These are phyloP conservation scores for Nematodospora valgi DNA, from an alignment of 805 yeast genomes.

Conservation along the genomic window DNA sequence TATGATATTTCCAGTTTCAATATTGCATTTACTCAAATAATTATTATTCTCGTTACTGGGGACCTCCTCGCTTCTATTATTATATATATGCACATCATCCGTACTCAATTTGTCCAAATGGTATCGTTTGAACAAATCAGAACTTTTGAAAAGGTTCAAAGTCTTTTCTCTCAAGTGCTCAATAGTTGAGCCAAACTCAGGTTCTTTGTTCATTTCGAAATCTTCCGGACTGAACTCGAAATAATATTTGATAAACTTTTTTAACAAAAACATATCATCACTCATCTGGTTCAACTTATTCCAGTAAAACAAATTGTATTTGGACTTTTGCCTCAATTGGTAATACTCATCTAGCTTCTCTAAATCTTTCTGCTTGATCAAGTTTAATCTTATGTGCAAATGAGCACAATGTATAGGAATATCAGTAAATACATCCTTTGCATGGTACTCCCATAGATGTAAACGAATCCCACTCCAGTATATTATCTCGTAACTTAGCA, in stretches of 20 bases:
- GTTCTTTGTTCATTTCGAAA: constrained; percentile 54
- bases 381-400: constrained; percentile 52
- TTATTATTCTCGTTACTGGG: constrained; percentile 16
- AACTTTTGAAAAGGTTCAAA: constrained; percentile 49
- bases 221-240: constrained; percentile 83
- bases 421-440: constrained; percentile 63
- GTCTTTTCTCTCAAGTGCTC: constrained; percentile 57
- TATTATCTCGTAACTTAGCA: constrained; percentile 36
- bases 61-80: constrained; percentile 26
- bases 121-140: constrained; percentile 22
- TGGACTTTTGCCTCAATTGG: constrained; percentile 20
- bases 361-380: constrained; percentile 19
- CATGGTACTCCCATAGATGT: constrained; percentile 47
- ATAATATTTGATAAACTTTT: constrained; percentile 49
- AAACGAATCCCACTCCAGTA: constrained; percentile 43
- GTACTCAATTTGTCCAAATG: constrained; percentile 9
- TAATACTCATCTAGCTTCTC: constrained; percentile 26
- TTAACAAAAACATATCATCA: constrained; percentile 16
- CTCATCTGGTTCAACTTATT: constrained; percentile 16
- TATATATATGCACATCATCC: constrained; percentile 25
- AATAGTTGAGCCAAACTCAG: constrained; percentile 68
- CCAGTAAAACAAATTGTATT: constrained; percentile 23
- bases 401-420: constrained; percentile 80
- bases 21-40: constrained; percentile 34
- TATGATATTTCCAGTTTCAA: constrained; percentile 42